Evolutionary conservation across 495 filamentous ascomycete genomes (phyloP).

Genomic region (Hypoxylon intermedium): DNA sequence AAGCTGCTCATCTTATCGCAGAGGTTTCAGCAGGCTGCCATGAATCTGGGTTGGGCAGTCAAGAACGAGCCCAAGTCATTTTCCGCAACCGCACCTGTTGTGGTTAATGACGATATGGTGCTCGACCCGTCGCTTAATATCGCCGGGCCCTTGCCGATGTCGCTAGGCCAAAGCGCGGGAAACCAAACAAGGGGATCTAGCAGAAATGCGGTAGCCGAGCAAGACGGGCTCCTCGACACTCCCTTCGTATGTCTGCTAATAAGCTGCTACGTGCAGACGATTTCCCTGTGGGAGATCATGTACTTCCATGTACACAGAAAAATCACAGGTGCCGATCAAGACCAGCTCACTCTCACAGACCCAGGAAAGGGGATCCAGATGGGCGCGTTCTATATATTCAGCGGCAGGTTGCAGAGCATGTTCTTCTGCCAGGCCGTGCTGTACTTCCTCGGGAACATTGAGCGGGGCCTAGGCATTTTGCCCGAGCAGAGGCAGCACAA

Average conservation of each 20-base stretch:
- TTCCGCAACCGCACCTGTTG: background rate
- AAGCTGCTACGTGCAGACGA: constrained; percentile 31
- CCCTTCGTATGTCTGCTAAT: constrained; percentile 21
- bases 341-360: constrained; percentile 11
- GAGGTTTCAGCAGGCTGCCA: constrained; percentile 30
- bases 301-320: constrained; percentile 18
- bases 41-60: constrained; percentile 30
- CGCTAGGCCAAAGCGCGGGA: background rate
- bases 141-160: background rate
- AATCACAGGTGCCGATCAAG: constrained; percentile 4
- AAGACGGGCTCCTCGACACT: background rate
- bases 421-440: constrained; percentile 31
- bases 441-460: constrained; percentile 35
- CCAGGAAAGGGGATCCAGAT: constrained; percentile 28
- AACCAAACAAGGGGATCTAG: background rate
- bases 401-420: constrained; percentile 30
- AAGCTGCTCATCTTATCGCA: constrained; percentile 32
- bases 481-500: constrained; percentile 20
- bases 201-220: background rate
- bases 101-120: background rate
- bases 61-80: constrained; percentile 20
- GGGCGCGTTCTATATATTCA: constrained; percentile 33
- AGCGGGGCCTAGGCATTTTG: constrained; percentile 21
- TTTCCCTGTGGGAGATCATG: constrained; percentile 32
- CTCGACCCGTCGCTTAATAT: constrained; percentile 2